Base-by-base conservation (phyloP, 495 filamentous ascomycete genomes). In the Physcia stellaris region DNA sequence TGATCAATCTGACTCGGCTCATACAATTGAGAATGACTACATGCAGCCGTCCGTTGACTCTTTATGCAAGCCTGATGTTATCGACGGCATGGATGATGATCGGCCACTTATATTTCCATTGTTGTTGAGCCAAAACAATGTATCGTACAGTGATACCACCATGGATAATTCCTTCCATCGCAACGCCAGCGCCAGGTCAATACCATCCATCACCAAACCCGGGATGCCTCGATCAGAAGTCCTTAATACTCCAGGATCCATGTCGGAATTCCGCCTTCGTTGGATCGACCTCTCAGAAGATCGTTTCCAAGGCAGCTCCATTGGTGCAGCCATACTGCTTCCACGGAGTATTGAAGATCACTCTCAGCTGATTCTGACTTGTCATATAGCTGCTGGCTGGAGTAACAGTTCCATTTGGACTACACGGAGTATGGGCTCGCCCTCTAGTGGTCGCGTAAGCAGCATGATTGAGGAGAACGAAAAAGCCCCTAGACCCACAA, bases 341-440 rank as follows among this genome's bases (percentile, higher is more conserved):
- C 39, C 43, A 12, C 6, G 24, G 11, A 32, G 1, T 1, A 46
- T 29, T 11, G 15, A 23, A 12, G n/a, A n/a, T n/a, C n/a, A n/a
- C n/a, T 22, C 38, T 18, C 38, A 41, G 4, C 33, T 26, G 7
- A 37, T 46, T 0, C 13, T 46, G 11, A 13, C 42, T 17, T 46
- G 43, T 12, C 41, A 31, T 15, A 6, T 46, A 4, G 39, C 23
- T 24, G 38, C 43, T 32, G 43, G 43, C 3, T 46, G 43, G 43
- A 39, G 43, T 24, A 19, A 24, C 5, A 39, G 35, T 0, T 30
- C 27, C n/a, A 24, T 46, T n/a, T n/a, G n/a, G n/a, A n/a, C n/a
- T n/a, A n/a, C n/a, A n/a, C n/a, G n/a, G n/a, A n/a, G n/a, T n/a
- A n/a, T n/a, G n/a, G n/a, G n/a, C n/a, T n/a, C n/a, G n/a, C n/a